Evolutionary conservation across 495 filamentous ascomycete species (phyloP).

Genomic region (Rhizodiscina lignyota): DNA sequence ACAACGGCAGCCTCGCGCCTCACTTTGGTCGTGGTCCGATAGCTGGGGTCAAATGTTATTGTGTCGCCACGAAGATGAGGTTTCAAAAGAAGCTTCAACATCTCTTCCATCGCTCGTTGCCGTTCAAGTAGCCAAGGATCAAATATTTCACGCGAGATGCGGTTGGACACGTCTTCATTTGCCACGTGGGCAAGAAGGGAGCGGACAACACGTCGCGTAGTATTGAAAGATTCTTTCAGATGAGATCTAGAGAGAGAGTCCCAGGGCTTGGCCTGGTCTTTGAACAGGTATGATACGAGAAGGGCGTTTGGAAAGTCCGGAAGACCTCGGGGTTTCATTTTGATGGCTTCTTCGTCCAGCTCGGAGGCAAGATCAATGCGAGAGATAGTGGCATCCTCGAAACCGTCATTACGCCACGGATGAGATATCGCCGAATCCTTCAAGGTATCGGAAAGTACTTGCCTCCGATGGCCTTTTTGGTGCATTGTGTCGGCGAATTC

Average conservation of each 20-base stretch:
- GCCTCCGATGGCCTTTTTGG: conserved; percentile 21
- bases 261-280: background rate
- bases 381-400: background rate
- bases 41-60: too few species aligned
- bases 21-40: too few species aligned
- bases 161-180: too few species aligned
- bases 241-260: background rate
- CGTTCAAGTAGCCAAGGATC: too few species aligned
- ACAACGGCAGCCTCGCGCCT: too few species aligned
- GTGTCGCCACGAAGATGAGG: too few species aligned
- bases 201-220: background rate
- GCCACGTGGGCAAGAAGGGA: too few species aligned
- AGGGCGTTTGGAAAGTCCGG: conserved; percentile 1
- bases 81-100: too few species aligned
- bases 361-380: background rate
- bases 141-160: too few species aligned
- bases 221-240: background rate
- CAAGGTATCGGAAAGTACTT: conserved; percentile 10
- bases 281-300: background rate
- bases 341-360: background rate
- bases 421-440: too few species aligned
- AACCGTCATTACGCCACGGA: background rate
- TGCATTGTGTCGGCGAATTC: conserved; percentile 35
- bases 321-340: conserved; percentile 1
- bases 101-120: too few species aligned